Percentiles rank a stretch among this genome's conserved stretches.
Conservation (phyloP, 1,284 basidiomycete species). For the Trametes versicolor region DNA sequence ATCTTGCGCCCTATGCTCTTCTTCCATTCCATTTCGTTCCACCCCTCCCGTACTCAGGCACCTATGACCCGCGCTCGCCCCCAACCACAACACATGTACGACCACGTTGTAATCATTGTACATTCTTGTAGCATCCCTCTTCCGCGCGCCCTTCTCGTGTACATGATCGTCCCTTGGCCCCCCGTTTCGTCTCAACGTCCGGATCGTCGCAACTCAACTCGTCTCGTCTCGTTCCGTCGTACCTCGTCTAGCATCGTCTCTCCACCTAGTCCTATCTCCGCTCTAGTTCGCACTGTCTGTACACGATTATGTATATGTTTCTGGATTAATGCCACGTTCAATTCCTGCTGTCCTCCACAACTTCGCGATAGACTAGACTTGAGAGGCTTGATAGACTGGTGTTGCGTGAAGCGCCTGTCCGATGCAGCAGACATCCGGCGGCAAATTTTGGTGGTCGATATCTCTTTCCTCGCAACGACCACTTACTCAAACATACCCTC, state of each 20-base stretch:
- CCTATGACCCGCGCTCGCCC: background rate
- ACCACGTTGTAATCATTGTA: slow-evolving; percentile 20
- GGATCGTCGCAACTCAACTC: slow-evolving; percentile 5
- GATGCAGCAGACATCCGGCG: too few species aligned
- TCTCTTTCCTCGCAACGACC: too few species aligned
- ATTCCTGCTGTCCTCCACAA: background rate
- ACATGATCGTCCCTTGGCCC: background rate
- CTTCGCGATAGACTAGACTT: too few species aligned
- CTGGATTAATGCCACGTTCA: slow-evolving; percentile 20
- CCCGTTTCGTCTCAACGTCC: background rate
- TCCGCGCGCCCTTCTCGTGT: slow-evolving; percentile 3
- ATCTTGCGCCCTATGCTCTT: background rate
- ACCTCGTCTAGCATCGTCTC: slow-evolving; percentile 3
- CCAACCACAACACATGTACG: slow-evolving; percentile 13
- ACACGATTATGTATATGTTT: slow-evolving; percentile 24
- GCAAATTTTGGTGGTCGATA: too few species aligned
- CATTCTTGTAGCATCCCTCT: slow-evolving; percentile 17
- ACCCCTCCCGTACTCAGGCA: background rate
- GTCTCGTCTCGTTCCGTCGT: background rate
- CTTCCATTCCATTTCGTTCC: background rate
- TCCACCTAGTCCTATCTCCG: background rate
- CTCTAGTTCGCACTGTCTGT: slow-evolving; percentile 12
- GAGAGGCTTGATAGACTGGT: too few species aligned
- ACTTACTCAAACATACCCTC: too few species aligned
- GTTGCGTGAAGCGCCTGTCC: too few species aligned